Conservation (phyloP, 2,329 filamentous ascomycete species). For the Pseudopithomyces chartarum region DNA sequence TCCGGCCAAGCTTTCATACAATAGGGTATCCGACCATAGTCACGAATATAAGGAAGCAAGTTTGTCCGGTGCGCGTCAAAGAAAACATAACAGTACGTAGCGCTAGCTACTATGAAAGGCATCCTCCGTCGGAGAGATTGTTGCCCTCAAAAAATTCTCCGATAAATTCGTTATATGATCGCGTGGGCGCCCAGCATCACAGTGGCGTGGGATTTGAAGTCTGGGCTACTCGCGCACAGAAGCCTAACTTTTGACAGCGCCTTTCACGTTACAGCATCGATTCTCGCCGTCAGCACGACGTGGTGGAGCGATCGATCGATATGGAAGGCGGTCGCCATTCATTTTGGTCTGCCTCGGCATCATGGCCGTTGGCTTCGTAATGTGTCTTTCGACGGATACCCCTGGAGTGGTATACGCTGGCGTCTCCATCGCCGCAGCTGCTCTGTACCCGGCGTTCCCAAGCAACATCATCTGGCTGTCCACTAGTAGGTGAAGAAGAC, state of each 20-base stretch:
- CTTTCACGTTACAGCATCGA: slow-evolving; percentile 48
- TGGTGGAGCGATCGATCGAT: slow-evolving; percentile 38
- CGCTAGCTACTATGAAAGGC: background rate
- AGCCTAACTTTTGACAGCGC: slow-evolving; percentile 50
- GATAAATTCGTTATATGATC: too few relatives aligned
- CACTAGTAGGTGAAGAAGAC: slow-evolving; percentile 55
- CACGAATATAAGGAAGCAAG: background rate
- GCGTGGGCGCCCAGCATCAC: slow-evolving; percentile 58
- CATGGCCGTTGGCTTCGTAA: slow-evolving; percentile 44
- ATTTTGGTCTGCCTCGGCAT: slow-evolving; percentile 38
- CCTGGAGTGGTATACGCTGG: slow-evolving; percentile 45
- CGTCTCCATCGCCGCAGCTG: slow-evolving; percentile 43
- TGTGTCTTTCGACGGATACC: slow-evolving; percentile 39
- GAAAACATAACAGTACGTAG: background rate
- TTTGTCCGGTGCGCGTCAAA: background rate
- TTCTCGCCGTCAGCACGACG: slow-evolving; percentile 40
- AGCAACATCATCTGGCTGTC: slow-evolving; percentile 56
- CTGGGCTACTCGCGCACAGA: slow-evolving; percentile 47
- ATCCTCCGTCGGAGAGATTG: too few relatives aligned
- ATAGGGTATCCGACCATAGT: background rate
- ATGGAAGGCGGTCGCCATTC: slow-evolving; percentile 41
- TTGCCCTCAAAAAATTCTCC: too few relatives aligned
- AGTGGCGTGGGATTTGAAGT: slow-evolving; percentile 51
- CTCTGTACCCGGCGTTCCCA: slow-evolving; percentile 45
- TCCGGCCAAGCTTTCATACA: too few relatives aligned